Conservation (phyloP, 139 green algal species). For the Coelastrella sp. region DNA sequence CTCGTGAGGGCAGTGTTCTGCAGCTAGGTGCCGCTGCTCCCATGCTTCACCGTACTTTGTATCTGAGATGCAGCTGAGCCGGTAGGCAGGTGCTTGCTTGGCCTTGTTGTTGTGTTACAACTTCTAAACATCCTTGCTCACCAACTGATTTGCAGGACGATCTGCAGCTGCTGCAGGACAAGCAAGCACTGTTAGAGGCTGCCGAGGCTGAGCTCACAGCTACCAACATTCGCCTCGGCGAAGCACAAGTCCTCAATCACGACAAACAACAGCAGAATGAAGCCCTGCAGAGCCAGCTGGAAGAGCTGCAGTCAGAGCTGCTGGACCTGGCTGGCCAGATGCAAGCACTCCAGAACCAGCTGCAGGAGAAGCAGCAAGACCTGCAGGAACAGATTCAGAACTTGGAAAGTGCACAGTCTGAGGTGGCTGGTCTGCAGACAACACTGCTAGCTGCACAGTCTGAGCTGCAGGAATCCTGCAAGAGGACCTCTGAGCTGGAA, state of each 20-base stretch:
- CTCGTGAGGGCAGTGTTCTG: too few species aligned
- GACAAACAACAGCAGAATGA: background rate
- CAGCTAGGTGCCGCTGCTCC: too few species aligned
- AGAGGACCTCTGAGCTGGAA: background rate
- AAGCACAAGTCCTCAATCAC: background rate
- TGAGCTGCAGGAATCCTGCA: background rate
- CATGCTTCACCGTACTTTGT: too few species aligned
- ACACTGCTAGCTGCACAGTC: background rate
- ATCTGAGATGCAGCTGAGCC: too few species aligned
- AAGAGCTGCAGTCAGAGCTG: background rate
- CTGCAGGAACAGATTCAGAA: background rate
- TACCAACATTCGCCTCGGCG: background rate
- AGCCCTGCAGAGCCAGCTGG: background rate
- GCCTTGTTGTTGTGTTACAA: too few species aligned
- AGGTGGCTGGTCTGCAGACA: background rate
- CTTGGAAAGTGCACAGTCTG: background rate
- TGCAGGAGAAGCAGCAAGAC: background rate
- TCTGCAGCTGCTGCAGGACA: background rate
- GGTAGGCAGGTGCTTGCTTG: too few species aligned
- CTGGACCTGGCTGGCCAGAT: background rate
- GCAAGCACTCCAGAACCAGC: background rate
- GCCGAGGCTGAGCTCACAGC: background rate
- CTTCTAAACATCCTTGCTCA: too few species aligned
- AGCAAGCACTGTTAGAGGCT: background rate
- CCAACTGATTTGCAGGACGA: background rate